These are phyloP conservation scores for Tricholoma matsutake DNA, from an alignment of 768 basidiomycete genomes.

Conservation along the genomic window DNA sequence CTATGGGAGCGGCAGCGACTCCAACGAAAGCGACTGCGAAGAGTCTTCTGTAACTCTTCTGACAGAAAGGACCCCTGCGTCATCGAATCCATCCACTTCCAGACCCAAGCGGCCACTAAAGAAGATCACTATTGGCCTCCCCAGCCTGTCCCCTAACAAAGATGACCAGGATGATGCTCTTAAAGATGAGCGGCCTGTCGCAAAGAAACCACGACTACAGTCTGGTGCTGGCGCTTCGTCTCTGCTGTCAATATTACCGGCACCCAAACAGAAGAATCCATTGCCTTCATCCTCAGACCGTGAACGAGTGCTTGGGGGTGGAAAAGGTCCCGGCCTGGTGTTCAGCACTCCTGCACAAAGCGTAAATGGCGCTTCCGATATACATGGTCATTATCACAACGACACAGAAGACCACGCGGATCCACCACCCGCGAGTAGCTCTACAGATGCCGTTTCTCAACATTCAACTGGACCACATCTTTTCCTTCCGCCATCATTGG, in stretches of 20 bases:
- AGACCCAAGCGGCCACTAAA: constrained; percentile 47
- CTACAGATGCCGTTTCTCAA: not conserved
- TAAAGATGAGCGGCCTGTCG: constrained; percentile 42
- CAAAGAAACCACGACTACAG: constrained; percentile 56
- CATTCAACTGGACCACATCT: constrained; percentile 34
- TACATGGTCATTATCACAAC: constrained; percentile 24
- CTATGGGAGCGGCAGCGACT: constrained; percentile 77
- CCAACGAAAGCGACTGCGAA: constrained; percentile 43
- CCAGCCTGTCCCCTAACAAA: constrained; percentile 34
- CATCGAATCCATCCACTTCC: constrained; percentile 22
- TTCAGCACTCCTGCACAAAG: constrained; percentile 39
- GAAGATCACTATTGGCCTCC: constrained; percentile 62
- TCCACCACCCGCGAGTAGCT: not conserved
- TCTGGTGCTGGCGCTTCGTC: constrained; percentile 61
- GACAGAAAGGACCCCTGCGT: not conserved
- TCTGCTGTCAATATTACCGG: constrained; percentile 70
- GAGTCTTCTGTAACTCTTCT: constrained; percentile 4
- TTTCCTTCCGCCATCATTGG: constrained; percentile 58
- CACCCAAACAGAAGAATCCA: constrained; percentile 58
- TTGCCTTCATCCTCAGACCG: constrained; percentile 18
- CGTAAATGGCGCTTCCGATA: too few relatives aligned
- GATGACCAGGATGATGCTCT: constrained; percentile 39
- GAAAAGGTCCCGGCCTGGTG: constrained; percentile 57
- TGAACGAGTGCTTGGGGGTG: constrained; percentile 63
- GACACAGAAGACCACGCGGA: constrained; percentile 9